These are phyloP conservation scores for Magnolia officinalis DNA, from an alignment of 164 flowering plant genomes.

Conservation along the genomic window DNA sequence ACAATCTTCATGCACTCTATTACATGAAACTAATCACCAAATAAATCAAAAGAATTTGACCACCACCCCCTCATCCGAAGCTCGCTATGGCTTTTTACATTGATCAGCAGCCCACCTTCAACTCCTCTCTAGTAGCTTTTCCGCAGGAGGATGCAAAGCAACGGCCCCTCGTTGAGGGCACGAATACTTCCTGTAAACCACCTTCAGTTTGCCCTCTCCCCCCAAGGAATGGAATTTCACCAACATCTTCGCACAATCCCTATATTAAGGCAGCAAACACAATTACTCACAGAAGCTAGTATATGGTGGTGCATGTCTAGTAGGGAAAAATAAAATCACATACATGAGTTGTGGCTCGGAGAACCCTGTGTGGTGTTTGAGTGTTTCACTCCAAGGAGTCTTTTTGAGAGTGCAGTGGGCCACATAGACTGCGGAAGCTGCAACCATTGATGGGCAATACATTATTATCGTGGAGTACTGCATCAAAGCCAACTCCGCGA, in stretches of 20 bases:
- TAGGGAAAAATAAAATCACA: neutral
- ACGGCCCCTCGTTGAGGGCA: conserved; percentile 44
- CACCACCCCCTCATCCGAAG: neutral
- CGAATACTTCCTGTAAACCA: conserved; percentile 59
- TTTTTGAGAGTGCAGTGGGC: conserved; percentile 63
- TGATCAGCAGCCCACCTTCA: neutral
- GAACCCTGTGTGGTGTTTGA: conserved; percentile 67
- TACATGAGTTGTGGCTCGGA: conserved; percentile 59
- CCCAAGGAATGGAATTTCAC: conserved; percentile 47
- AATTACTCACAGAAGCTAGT: neutral
- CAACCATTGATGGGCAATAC: conserved; percentile 72
- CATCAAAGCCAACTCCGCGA: conserved; percentile 75
- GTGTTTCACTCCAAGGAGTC: conserved; percentile 79
- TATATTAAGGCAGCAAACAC: conserved; percentile 24
- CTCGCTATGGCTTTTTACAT: no score
- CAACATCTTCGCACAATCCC: conserved; percentile 72
- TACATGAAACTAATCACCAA: neutral
- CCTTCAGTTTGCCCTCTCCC: conserved; percentile 44
- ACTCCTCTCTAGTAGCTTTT: conserved; percentile 24
- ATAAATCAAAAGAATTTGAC: conserved; percentile 2
- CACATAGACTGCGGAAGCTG: conserved; percentile 92
- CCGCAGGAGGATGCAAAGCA: conserved; percentile 61
- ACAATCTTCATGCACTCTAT: neutral
- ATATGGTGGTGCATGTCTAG: no score
- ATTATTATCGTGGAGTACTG: conserved; percentile 43